Evolutionary conservation across 2,329 filamentous ascomycete genomes (phyloP).

Genomic region (Capronia americana): DNA sequence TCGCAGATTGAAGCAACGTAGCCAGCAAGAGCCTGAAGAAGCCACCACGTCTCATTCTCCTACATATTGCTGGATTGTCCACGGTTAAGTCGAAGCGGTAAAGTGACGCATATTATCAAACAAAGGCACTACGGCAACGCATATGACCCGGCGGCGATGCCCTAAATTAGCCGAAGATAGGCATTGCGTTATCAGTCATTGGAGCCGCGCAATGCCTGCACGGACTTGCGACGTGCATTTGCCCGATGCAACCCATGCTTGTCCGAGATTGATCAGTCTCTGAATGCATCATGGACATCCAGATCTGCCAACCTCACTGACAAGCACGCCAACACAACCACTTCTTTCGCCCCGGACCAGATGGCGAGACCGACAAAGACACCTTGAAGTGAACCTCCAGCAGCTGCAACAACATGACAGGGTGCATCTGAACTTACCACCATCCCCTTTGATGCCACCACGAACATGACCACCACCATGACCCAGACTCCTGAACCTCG

Average conservation of each 20-base stretch:
- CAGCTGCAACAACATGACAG: constrained; percentile 19
- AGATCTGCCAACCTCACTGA: constrained; percentile 2
- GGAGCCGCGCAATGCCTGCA: constrained; percentile 16
- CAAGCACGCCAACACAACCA: neutral
- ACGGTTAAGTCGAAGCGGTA: neutral
- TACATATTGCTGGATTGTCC: constrained; percentile 15
- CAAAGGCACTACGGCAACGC: neutral
- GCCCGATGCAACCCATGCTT: constrained; percentile 21
- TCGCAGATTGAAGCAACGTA: neutral
- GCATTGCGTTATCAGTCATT: constrained; percentile 22
- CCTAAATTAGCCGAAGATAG: constrained; percentile 9
- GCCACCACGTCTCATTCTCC: constrained; percentile 20
- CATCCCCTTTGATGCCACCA: constrained; percentile 19
- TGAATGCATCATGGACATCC: constrained; percentile 10
- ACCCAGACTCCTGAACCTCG: constrained; percentile 38
- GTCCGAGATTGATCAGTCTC: constrained; percentile 14
- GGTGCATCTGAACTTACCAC: constrained; percentile 12
- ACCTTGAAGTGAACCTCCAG: constrained; percentile 17
- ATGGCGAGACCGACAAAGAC: constrained; percentile 18
- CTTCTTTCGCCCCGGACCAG: constrained; percentile 7
- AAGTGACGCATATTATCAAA: neutral
- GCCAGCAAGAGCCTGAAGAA: constrained; percentile 4
- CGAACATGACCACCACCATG: constrained; percentile 39
- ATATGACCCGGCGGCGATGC: neutral
- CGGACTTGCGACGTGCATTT: neutral